phyloP scores from a whole-genome alignment of 805 yeast genomes.

The Kregervanrija fluxuum region DNA sequence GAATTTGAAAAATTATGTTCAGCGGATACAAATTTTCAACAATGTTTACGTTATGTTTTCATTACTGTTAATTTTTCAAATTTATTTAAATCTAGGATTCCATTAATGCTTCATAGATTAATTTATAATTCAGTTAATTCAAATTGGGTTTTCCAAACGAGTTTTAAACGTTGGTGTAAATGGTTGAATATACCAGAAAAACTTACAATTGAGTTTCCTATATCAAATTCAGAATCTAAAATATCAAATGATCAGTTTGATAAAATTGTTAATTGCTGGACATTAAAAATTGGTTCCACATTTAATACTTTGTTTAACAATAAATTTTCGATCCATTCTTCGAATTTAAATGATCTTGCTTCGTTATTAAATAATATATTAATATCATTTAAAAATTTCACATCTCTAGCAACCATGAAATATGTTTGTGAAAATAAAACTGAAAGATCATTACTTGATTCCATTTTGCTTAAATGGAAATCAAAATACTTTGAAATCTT shows the following conservation, averaged over 20 bases:
- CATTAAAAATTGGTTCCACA: too few species aligned
- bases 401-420: constrained; percentile 21
- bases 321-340: neutral
- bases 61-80: constrained; percentile 22
- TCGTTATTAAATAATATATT: constrained; percentile 15
- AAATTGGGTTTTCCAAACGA: constrained; percentile 23
- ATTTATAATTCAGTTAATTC: constrained; percentile 15
- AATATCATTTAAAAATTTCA: constrained; percentile 23
- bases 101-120: constrained; percentile 15
- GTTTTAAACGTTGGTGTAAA: constrained; percentile 20
- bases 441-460: constrained; percentile 9
- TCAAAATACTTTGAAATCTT: constrained; percentile 9
- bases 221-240: too few species aligned
- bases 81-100: constrained; percentile 19
- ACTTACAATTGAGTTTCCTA: neutral
- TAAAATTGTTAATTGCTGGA: too few species aligned
- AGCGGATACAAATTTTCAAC: constrained; percentile 15
- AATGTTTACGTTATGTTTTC: constrained; percentile 22
- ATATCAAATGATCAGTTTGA: too few species aligned
- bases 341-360: constrained; percentile 14
- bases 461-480: constrained; percentile 17
- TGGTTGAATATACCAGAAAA: constrained; percentile 20
- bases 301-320: too few species aligned
- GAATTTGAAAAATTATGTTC: constrained; percentile 8
- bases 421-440: neutral